Base-by-base conservation (phyloP, 2,329 filamentous ascomycete species). In the Ophiosphaerella narmari region DNA sequence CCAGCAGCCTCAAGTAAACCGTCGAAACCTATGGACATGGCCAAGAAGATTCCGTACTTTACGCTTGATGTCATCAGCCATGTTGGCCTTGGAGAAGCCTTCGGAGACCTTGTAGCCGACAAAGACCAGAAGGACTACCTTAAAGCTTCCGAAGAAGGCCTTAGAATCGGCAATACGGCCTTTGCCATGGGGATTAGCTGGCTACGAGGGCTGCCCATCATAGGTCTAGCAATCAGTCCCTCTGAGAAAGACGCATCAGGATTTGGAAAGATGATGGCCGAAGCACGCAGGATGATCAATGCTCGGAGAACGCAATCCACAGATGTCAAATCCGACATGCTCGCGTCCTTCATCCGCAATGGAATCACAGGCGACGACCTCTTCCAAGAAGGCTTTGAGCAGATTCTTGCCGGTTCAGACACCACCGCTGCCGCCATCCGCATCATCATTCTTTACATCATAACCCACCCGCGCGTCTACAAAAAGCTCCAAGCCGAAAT, bases 401-500 rank as follows among this genome's bases (percentile, higher is more conserved):
- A 78, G 49, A 78, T 80, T 35, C 72, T 82, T 5, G 82, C 82
- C 4, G 83, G 83, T 4, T 81, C 81, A 0, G 83, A 86, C 52
- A 84, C 81, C 1, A 83, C 82, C 0, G 81, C 83, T 0, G 82
- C 80, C 0, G 77, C 77, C 2, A 76, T 86, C 8, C 78, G 83
- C 2, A 73, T 77, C 33, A 82, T 77, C 1, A 55, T 85, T 46
- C 74, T 85, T 18, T 76, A 81, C 60, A 63, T 85, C 47, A 75
- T 79, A 18, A 80, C 77, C n/a, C 78, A 75, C 21, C 78, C 79
- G 0, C 71, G 70, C 1, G 75, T 82, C 0, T 75, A 79, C 48
- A 48, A 56, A 4, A 77, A 68, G 3, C 68, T 86, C 0, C 75
- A 77, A 5, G 68, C 52, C 0, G 80, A 85, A 54, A 76, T 81